Base-by-base conservation (phyloP, 768 basidiomycete species). In the Fistulinella prunicolor region DNA sequence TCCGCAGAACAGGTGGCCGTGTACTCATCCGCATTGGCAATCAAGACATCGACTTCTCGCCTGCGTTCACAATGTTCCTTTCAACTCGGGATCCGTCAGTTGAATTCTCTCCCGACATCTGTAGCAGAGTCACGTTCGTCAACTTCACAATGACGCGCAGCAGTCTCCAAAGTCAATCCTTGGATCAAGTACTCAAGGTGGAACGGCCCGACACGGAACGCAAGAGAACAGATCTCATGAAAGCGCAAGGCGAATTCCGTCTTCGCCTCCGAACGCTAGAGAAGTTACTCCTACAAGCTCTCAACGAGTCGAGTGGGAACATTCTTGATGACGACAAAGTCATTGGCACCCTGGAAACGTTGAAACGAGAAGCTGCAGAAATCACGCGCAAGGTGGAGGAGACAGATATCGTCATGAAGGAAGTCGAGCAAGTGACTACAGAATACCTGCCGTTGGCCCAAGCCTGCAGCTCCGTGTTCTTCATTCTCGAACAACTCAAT, bases 1-100 rank as follows among this genome's bases (percentile, higher is more conserved):
- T 97, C 42, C 80, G 94, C 30, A 81, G 94, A 22, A 96, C 96
- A 2, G 96, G 96, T 36, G 96, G 96, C 36, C 92, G 96, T 67
- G 94, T 98, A 13, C 81, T 98, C 34, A 96, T 99, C 53, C 90
- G 96, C 30, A 75, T 98, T 19, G 95, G 96, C 4, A 97, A 79
- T 63, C 96, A 99, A 72, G 96, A 99, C 57, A 97, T 99, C 66
- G 96, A 99, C 66, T 97, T 98, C 67, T 99, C 96, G 0, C 96
- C 96, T 6, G 86, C 96, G n/a, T 99, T 99, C 77, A 96, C 92
- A 6, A 94, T 99, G 92, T 99, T 99, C 82, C 77, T 99, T 37
- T 91, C 95, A 2, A 99, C 96, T 10, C 76, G 96, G 19, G 94
- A 99, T 66, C 94, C 96, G 2, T 95, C 95, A 0, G 88, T 96